Evolutionary conservation across 352 stramenopile species (phyloP).

Genomic region (Phytophthora pisi): DNA sequence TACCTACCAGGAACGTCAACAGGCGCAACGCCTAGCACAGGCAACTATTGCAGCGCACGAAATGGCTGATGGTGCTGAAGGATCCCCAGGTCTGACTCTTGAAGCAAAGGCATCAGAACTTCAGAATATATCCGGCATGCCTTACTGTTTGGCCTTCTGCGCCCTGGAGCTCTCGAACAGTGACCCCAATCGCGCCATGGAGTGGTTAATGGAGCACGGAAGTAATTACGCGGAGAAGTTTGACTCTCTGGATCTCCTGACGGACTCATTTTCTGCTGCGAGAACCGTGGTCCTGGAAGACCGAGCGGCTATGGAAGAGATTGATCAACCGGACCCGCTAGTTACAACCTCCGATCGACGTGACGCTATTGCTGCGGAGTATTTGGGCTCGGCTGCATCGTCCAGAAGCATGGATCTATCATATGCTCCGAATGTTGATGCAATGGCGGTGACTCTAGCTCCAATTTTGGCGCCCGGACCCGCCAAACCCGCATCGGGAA

Average conservation of each 20-base stretch:
- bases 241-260: conserved; percentile 53
- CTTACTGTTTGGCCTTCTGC: conserved; percentile 59
- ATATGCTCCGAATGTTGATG: conserved; percentile 53
- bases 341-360: conserved; percentile 38
- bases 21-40: conserved; percentile 57
- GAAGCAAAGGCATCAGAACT: conserved; percentile 77
- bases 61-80: conserved; percentile 23
- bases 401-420: conserved; percentile 14
- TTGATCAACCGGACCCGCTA: conserved; percentile 74
- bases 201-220: conserved; percentile 89
- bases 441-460: conserved; percentile 80
- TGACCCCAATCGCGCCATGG: conserved; percentile 87
- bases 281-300: conserved; percentile 59
- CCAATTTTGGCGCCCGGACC: conserved; percentile 67
- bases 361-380: conserved; percentile 18
- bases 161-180: conserved; percentile 78
- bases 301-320: conserved; percentile 73
- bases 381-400: conserved; percentile 30
- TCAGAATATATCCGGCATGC: conserved; percentile 79
- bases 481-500: conserved; percentile 31
- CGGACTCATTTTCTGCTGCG: conserved; percentile 55
- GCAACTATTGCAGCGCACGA: conserved; percentile 47
- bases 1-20: conserved; percentile 76
- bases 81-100: conserved; percentile 34
- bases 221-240: conserved; percentile 58